phyloP scores from a whole-genome alignment of 2,329 filamentous ascomycete species.

The Aulographum hederae region DNA sequence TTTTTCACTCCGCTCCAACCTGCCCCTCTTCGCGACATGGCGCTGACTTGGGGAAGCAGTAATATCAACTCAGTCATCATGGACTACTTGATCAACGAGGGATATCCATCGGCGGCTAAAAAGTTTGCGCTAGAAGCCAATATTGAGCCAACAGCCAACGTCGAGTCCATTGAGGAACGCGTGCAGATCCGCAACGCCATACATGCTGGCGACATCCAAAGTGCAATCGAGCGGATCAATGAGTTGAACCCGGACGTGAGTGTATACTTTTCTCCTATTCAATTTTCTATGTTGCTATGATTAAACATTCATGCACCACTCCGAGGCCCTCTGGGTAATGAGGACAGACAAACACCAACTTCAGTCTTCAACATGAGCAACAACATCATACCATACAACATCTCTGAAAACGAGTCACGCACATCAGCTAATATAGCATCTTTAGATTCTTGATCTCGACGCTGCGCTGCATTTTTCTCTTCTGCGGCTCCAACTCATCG shows the following conservation, averaged over 20 bases:
- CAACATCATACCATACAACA: too few species aligned
- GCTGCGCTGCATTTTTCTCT: constrained; percentile 75
- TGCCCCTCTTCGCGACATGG: background rate
- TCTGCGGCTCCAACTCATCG: constrained; percentile 77
- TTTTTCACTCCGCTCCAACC: constrained; percentile 3
- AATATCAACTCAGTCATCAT: constrained; percentile 92
- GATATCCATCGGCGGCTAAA: constrained; percentile 79
- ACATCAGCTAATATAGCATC: constrained; percentile 5
- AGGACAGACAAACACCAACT: constrained; percentile 66
- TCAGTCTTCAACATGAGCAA: constrained; percentile 79
- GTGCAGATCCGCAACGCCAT: constrained; percentile 76
- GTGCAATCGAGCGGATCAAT: constrained; percentile 74
- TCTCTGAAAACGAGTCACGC: too few species aligned
- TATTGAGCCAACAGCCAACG: constrained; percentile 53
- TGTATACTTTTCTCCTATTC: constrained; percentile 7
- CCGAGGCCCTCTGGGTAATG: constrained; percentile 78
- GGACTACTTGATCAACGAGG: constrained; percentile 92
- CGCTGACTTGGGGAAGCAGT: constrained; percentile 30
- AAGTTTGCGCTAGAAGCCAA: constrained; percentile 93
- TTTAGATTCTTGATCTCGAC: constrained; percentile 70
- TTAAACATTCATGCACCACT: constrained; percentile 99
- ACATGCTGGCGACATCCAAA: constrained; percentile 67
- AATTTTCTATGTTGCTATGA: constrained; percentile 46
- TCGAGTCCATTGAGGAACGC: constrained; percentile 55
- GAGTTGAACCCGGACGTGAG: constrained; percentile 82